A percentile compares a stretch with the other conserved stretches of the same genome.
phyloP scores from a whole-genome alignment of 202 grass and related monocot genomes.

The Dendrocalamus latiflorus region DNA sequence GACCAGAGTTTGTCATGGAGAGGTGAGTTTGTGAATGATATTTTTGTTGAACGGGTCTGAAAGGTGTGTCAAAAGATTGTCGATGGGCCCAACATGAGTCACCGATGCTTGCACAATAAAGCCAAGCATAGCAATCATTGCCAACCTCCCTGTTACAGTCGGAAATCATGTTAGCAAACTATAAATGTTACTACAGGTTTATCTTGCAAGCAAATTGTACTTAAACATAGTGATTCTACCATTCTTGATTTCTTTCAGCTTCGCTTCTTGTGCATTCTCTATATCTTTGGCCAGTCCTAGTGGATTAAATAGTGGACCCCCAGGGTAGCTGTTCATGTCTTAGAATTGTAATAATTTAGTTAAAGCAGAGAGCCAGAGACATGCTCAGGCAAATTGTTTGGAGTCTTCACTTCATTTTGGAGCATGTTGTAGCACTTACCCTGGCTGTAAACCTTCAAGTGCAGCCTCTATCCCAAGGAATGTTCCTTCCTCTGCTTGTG shows the following conservation, averaged over 20 bases:
- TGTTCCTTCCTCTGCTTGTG: conserved; percentile 82
- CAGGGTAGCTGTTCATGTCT: conserved; percentile 60
- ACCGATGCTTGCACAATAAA: conserved; percentile 73
- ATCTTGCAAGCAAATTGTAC: not conserved
- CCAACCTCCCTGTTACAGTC: conserved; percentile 61
- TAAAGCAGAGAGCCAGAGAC: not conserved
- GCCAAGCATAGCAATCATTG: conserved; percentile 93
- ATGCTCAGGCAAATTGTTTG: not conserved
- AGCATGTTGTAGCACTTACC: conserved; percentile 39
- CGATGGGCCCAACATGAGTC: conserved; percentile 70
- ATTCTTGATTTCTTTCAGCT: conserved; percentile 97
- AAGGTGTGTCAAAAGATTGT: conserved; percentile 78
- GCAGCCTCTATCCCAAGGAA: conserved; percentile 85
- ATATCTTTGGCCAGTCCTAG: conserved; percentile 72
- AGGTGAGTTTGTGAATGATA: conserved; percentile 52
- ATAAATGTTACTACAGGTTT: not conserved
- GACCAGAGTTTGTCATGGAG: not conserved
- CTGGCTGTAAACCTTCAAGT: conserved; percentile 63
- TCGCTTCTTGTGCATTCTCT: conserved; percentile 61
- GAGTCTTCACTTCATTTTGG: not conserved
- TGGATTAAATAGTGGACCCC: conserved; percentile 81
- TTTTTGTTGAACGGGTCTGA: conserved; percentile 83
- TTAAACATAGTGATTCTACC: conserved; percentile 32
- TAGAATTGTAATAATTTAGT: not conserved
- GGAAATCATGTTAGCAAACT: not conserved